phyloP scores from a whole-genome alignment of 164 flowering plant species.

The Nymphaea thermarum region DNA sequence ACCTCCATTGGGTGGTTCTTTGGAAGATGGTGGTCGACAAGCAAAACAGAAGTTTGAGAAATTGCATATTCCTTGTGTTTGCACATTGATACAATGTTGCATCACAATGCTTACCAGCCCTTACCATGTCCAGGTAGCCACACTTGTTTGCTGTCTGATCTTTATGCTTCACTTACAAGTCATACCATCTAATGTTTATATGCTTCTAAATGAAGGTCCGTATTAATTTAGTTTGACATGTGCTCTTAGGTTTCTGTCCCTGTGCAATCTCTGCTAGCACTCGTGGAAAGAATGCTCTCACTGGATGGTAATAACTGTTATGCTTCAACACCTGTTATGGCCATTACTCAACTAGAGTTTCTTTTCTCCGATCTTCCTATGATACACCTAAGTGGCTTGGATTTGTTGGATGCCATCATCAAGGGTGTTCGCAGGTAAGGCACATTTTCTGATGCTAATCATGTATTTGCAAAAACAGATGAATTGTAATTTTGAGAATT shows the following conservation, averaged over 20 bases:
- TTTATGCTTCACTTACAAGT: background rate
- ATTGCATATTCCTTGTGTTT: conserved; percentile 23
- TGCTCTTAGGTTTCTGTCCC: conserved; percentile 58
- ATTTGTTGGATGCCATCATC: conserved; percentile 49
- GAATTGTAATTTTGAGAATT: too few species aligned
- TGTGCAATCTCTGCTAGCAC: conserved; percentile 40
- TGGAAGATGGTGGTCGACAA: conserved; percentile 4
- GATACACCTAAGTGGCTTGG: conserved; percentile 50
- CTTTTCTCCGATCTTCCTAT: conserved; percentile 65
- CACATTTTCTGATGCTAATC: too few species aligned
- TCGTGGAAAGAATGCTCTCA: conserved; percentile 59
- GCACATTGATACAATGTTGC: conserved; percentile 47
- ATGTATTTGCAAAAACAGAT: too few species aligned
- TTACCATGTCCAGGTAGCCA: conserved; percentile 61
- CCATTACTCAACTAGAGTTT: conserved; percentile 57
- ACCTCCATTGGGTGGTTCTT: background rate
- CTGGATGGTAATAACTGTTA: conserved; percentile 65
- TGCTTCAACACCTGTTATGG: conserved; percentile 26
- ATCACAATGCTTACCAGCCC: conserved; percentile 50
- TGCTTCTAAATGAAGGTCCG: background rate
- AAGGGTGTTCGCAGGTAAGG: conserved; percentile 56
- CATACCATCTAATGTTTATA: background rate
- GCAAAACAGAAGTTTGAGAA: conserved; percentile 29
- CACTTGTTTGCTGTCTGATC: background rate
- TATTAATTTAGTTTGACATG: background rate